These are phyloP conservation scores for Aotearoamyces nothofagi DNA, from an alignment of 2,329 filamentous ascomycete genomes.

Conservation along the genomic window DNA sequence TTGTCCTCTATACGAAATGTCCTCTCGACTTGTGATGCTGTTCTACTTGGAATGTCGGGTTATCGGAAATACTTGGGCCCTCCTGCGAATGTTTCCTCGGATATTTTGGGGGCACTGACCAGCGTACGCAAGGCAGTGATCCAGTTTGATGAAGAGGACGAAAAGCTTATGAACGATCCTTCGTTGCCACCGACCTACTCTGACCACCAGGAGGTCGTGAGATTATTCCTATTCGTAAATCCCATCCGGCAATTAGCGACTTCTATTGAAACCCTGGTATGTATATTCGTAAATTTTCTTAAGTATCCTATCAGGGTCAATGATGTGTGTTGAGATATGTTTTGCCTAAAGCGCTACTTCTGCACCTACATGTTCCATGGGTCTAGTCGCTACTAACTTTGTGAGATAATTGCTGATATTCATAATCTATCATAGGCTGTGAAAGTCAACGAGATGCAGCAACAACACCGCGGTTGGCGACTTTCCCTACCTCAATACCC, in stretches of 20 bases:
- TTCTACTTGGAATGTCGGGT: slow-evolving; percentile 36
- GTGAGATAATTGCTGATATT: no score
- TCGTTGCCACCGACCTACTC: slow-evolving; percentile 29
- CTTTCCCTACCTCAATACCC: slow-evolving; percentile 37
- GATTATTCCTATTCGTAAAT: slow-evolving; percentile 38
- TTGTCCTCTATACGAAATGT: slow-evolving; percentile 29
- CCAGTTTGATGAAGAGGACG: slow-evolving; percentile 31
- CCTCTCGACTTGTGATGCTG: slow-evolving; percentile 31
- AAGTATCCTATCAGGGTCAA: no score
- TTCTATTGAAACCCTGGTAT: slow-evolving; percentile 29
- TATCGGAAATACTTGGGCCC: slow-evolving; percentile 32
- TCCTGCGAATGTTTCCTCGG: slow-evolving; percentile 24
- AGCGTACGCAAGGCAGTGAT: slow-evolving; percentile 27
- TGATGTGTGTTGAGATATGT: no score
- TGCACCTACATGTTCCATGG: no score
- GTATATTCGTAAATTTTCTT: no score
- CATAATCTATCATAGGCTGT: no score
- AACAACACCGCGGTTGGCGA: slow-evolving; percentile 23
- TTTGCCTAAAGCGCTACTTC: no score
- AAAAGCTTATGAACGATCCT: slow-evolving; percentile 28
- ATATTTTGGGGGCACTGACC: slow-evolving; percentile 24
- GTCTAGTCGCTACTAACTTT: no score
- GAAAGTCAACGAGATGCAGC: slow-evolving; percentile 32
- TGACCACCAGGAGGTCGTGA: slow-evolving; percentile 32
- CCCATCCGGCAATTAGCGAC: slow-evolving; percentile 35